phyloP scores from a whole-genome alignment of 768 basidiomycete genomes.

The Amanita polypyramis region DNA sequence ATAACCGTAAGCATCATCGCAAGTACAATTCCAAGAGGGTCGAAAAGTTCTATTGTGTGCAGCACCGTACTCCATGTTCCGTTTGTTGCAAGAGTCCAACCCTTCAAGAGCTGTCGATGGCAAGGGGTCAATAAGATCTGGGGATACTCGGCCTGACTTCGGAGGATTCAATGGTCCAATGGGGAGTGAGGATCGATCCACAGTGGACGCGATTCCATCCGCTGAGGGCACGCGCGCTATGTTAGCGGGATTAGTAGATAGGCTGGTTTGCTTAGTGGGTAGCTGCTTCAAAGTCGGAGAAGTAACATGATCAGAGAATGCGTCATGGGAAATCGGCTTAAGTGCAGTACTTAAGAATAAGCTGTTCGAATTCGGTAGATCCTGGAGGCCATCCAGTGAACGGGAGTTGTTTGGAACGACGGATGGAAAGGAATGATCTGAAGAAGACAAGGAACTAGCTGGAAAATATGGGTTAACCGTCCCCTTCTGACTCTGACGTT shows the following conservation, averaged over 20 bases:
- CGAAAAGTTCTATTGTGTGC: not conserved
- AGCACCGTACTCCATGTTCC: constrained; percentile 3
- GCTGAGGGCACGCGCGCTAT: not conserved
- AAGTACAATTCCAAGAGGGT: constrained; percentile 4
- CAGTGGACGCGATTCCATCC: not conserved
- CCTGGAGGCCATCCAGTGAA: not conserved
- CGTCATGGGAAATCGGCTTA: too few species aligned
- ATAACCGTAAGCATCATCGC: constrained; percentile 11
- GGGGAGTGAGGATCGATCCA: not conserved
- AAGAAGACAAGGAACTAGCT: constrained; percentile 17
- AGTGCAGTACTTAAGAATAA: too few species aligned
- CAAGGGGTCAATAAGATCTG: constrained; percentile 2
- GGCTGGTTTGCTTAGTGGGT: not conserved
- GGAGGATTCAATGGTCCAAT: not conserved
- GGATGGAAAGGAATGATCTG: constrained; percentile 6
- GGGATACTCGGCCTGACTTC: constrained; percentile 2
- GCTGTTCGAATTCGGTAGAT: too few species aligned
- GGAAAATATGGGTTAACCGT: constrained; percentile 48
- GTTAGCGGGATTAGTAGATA: not conserved
- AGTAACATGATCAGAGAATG: too few species aligned
- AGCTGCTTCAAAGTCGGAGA: not conserved
- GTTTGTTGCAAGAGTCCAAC: not conserved
- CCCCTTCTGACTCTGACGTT: constrained; percentile 9
- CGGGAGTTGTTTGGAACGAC: not conserved
- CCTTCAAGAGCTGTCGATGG: not conserved